Evolutionary conservation across 306 rosid genomes (phyloP), one percentile per base, ranked within the genome.

Genomic region (Lathyrus tuberosus): DNA sequence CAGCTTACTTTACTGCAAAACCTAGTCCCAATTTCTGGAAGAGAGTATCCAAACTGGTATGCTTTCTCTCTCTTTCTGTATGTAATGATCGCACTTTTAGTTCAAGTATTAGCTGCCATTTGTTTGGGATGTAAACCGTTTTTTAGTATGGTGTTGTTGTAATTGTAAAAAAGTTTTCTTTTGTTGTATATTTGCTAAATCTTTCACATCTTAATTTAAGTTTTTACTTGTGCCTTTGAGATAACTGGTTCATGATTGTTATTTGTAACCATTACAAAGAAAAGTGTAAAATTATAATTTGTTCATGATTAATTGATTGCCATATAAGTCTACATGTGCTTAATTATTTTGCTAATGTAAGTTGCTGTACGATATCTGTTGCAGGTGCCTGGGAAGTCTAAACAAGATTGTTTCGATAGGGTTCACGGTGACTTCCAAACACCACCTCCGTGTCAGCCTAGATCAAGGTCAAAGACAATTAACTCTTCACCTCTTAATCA

Each of bases 331-430:
- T 14, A 20, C 17, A 10, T 12, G n/a, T 15, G 10, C 38, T 76
- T 67, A 49, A 43, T 71, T 65, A 8, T 51, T 60, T 46, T 56
- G 11, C 63, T 67, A 65, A 49, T 38, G 31, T 17, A 30, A 71
- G 33, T 56, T 38, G 26, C 26, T 63, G 6, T 48, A 7, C 68
- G 78, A 79, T 84, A 46, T 77, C 38, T 66, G 47, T 71, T 61
- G 62, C 77, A 90, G 98, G 98, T 90, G 38, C 92, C 95, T 3
- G 98, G 95, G 78, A 94, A 94, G 78, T 83, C 95, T 68, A 88
- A 85, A 71, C 95, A 90, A 78, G 98, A 93, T 15, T 94, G 98
- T 85, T 94, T 94, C 69, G 84, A 94, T 75, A 90, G 86, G 72
- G 77, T 90, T 57, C 84, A 94, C 64, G 35, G 70, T 24, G 86